Evolutionary conservation across 768 basidiomycete species (phyloP), one percentile per base, ranked within the genome.

Genomic region (Hericium rajendrae): DNA sequence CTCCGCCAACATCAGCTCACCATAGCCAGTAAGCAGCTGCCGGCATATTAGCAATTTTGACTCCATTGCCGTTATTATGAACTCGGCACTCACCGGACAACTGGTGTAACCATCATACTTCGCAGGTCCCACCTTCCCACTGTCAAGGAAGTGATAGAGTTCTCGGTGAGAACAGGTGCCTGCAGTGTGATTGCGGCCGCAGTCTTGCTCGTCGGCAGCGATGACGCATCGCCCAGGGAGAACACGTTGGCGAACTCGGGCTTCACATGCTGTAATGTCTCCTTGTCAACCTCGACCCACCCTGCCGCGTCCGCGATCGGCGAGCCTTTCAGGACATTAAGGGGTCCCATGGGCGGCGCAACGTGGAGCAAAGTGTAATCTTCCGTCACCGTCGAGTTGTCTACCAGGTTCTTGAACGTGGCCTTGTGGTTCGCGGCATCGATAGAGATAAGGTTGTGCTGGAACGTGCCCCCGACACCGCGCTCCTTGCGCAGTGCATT

Each of bases 171-270:
- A 4, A 99, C 86, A 11, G 95, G 95, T 1, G 89, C 85, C 70
- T 99, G 92, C 0, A 83, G 83, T 2, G 90, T 92, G 65, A 97
- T 88, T 5, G 94, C 95, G 13, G 95, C 94, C 0, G 89, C 91
- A 0, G 95, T 99, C 78, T 95, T 99, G 70, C 90, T 92, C 26
- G 93, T 98, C 8, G 95, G 95, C 28, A 97, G 72, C 38, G 85
- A 89, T 22, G 91, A 88, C 65, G 88, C 89, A 68, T 99, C 95
- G n/a, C 95, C 95, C 11, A 97, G 67, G 8, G 91, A 79, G 70
- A 94, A 97, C 32, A 97, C 80, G 69, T 97, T 97, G 41, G 75
- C 72, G 66, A 76, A 88, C 65, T 83, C 79, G 20, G 84, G 88
- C 59, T 94, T 94, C 56, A 77, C 81, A 66, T 94, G 93, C 64